Conservation (phyloP, 75 land plant species). For the Larix kaempferi region DNA sequence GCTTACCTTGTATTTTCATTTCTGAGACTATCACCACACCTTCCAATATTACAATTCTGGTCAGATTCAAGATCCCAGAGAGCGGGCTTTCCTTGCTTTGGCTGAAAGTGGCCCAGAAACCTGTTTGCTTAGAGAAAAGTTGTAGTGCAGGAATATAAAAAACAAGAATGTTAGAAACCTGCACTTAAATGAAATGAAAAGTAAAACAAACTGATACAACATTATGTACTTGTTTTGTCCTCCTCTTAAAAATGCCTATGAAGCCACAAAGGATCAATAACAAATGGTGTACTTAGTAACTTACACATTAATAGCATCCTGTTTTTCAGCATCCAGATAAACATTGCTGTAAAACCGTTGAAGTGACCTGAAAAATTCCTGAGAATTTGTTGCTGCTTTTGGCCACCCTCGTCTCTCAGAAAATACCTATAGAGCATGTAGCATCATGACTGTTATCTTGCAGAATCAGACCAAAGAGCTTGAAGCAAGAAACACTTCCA, state of each 20-base stretch:
- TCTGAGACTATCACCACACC: conserved; percentile 17
- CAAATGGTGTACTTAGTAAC: conserved; percentile 15
- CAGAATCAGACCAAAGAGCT: too few relatives aligned
- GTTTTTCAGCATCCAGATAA: conserved; percentile 79
- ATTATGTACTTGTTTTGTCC: neutral
- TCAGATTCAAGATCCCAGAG: conserved; percentile 77
- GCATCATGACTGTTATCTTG: neutral
- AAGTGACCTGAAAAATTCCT: conserved; percentile 71
- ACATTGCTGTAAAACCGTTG: conserved; percentile 74
- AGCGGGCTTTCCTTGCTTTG: conserved; percentile 63
- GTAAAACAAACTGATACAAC: neutral
- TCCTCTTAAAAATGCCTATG: neutral
- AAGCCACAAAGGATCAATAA: neutral
- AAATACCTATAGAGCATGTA: conserved; percentile 24
- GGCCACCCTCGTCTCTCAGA: conserved; percentile 66
- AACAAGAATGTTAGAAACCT: conserved; percentile 5
- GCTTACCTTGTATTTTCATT: conserved; percentile 38
- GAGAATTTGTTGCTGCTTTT: conserved; percentile 73
- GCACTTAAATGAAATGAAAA: conserved; percentile 4
- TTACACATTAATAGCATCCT: conserved; percentile 78
- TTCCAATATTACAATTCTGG: conserved; percentile 45
- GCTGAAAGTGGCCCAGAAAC: conserved; percentile 77
- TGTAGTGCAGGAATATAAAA: neutral
- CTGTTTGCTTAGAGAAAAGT: conserved; percentile 25
- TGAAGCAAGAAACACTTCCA: too few relatives aligned